Base-by-base conservation (phyloP, 306 rosid genomes). In the Hippophae gyantsensis region DNA sequence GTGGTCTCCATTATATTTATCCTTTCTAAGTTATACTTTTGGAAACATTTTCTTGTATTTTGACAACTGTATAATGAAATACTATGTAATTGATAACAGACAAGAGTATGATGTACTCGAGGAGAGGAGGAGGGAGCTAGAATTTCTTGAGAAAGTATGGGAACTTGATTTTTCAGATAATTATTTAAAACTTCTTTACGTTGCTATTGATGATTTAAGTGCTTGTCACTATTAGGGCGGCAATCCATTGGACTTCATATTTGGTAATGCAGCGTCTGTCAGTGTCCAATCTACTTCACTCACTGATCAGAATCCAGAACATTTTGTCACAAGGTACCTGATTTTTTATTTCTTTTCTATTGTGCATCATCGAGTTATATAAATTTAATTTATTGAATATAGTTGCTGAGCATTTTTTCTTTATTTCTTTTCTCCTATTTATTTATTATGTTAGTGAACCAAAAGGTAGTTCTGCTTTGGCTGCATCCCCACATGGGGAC, bases 401-500 rank as follows among this genome's bases (percentile, higher is more conserved):
- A 13, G 27, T 7, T 42, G 46, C 71, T 54, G n/a, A 58, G 10
- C 42, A 60, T 62, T 7, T 68, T 38, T 25, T 50, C 26, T 6
- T 32, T 62, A 13, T 65, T 57, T 54, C 42, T 64, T 42, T 46
- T 52, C 13, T 64, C 46, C 48, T 64, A 52, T 58, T 64, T 44
- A 66, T 13, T 58, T 60, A 72, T 40, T 62, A 69, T 61, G 52
- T 65, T 82, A 93, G 99, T 62, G 99, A 93, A 80, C 95, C 97
- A 26, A 93, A 89, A 87, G 97, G 93, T 67, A 93, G 97, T 84
- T 84, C 86, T 79, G 97, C 87, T 27, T 81, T 80, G 86, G 82
- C 99, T 74, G 90, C 99, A 70, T 93, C 99, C 56, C 95, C 99
- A 61, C 95, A 68, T 69, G 97, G 97, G 45, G 99, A 93, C 69